Evolutionary conservation across 495 filamentous ascomycete genomes (phyloP).

Genomic region (Lepraria neglecta): DNA sequence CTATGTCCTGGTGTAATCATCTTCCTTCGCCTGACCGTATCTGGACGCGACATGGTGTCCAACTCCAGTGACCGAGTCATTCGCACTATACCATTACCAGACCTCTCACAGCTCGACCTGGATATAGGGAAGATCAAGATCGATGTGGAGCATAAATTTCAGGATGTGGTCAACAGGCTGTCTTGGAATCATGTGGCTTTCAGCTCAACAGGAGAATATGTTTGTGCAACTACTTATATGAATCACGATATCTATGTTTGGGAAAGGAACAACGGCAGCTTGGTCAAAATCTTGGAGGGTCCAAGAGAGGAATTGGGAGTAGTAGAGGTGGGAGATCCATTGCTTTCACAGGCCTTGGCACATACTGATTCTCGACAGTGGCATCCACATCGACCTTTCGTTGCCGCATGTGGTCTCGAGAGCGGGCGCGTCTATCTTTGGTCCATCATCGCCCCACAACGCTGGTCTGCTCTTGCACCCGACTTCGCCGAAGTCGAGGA

Average conservation of each 20-base stretch:
- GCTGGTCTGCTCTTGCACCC: slow-evolving; percentile 93
- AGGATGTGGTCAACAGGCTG: slow-evolving; percentile 90
- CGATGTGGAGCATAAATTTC: slow-evolving; percentile 94
- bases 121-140: slow-evolving; percentile 58
- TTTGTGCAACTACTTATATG: slow-evolving; percentile 89
- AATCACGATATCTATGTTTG: slow-evolving; percentile 98
- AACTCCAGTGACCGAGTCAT: slow-evolving; percentile 91
- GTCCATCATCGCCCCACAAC: slow-evolving; percentile 85
- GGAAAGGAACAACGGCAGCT: slow-evolving; percentile 87
- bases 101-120: slow-evolving; percentile 48
- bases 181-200: slow-evolving; percentile 96
- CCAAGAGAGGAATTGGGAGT: slow-evolving; percentile 90
- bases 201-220: slow-evolving; percentile 84
- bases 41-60: slow-evolving; percentile 77
- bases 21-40: slow-evolving; percentile 73
- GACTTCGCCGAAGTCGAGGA: slow-evolving; percentile 98
- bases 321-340: slow-evolving; percentile 51
- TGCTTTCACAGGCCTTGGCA: neutral
- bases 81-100: slow-evolving; percentile 73
- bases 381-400: slow-evolving; percentile 83
- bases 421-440: slow-evolving; percentile 85
- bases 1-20: slow-evolving; percentile 78
- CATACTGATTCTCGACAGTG: slow-evolving; percentile 43
- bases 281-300: slow-evolving; percentile 93
- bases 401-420: slow-evolving; percentile 86